Evolutionary conservation across 768 basidiomycete species (phyloP).

Genomic region (Leccinum arenicola): DNA sequence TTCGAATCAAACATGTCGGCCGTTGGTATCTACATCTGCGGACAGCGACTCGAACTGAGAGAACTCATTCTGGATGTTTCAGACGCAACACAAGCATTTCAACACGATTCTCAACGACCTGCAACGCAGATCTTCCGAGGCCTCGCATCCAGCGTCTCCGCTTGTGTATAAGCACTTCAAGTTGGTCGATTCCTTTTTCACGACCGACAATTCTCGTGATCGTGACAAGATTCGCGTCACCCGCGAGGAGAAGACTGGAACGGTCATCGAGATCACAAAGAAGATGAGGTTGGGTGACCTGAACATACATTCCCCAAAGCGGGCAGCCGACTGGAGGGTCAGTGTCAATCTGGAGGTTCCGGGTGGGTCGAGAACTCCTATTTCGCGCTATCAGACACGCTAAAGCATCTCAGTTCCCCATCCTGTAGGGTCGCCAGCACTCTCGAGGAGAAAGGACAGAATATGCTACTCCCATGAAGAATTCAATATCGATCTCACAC

Average conservation of each 20-base stretch:
- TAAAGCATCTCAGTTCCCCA: slow-evolving; percentile 50
- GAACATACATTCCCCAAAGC: slow-evolving; percentile 82
- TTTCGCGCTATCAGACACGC: not conserved
- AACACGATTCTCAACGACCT: slow-evolving; percentile 86
- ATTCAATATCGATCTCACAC: slow-evolving; percentile 90
- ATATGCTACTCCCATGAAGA: slow-evolving; percentile 93
- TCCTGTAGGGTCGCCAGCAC: slow-evolving; percentile 59
- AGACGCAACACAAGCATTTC: slow-evolving; percentile 87
- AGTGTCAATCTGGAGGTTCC: slow-evolving; percentile 92
- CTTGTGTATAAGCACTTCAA: slow-evolving; percentile 75
- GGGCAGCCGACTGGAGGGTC: slow-evolving; percentile 86
- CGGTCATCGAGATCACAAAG: slow-evolving; percentile 62
- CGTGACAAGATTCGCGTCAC: slow-evolving; percentile 78
- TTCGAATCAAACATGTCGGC: slow-evolving; percentile 94
- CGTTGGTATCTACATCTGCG: slow-evolving; percentile 45
- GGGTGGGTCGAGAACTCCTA: slow-evolving; percentile 45
- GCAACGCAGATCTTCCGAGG: slow-evolving; percentile 52
- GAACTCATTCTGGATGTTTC: slow-evolving; percentile 16
- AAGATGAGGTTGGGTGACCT: slow-evolving; percentile 86
- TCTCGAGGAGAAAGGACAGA: slow-evolving; percentile 80
- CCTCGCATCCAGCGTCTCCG: slow-evolving; percentile 52
- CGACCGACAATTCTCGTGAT: slow-evolving; percentile 36
- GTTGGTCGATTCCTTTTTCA: slow-evolving; percentile 79
- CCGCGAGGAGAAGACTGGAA: slow-evolving; percentile 68
- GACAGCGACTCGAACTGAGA: slow-evolving; percentile 3